A percentile compares a stretch with the other conserved stretches of the same genome.
These are phyloP conservation scores for Penicillium nordicum DNA, from an alignment of 2,329 filamentous ascomycete genomes.

Conservation along the genomic window DNA sequence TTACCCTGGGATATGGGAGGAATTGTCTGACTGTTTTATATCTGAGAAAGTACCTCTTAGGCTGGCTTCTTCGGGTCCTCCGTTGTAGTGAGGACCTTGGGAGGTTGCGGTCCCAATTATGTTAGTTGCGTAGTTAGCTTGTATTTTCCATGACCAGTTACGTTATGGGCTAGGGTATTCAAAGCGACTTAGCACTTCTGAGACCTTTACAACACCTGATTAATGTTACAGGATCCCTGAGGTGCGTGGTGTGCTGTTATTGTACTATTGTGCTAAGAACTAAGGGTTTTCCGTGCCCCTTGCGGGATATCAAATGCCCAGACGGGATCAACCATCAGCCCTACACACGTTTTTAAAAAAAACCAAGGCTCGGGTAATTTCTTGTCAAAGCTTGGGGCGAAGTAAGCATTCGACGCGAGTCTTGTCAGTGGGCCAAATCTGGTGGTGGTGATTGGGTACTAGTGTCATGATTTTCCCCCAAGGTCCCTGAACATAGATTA, in stretches of 20 bases:
- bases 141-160: neutral
- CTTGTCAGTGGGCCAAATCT: slow-evolving; percentile 2
- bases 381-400: slow-evolving; percentile 6
- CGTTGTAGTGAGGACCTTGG: slow-evolving; percentile 20
- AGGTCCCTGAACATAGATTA: slow-evolving; percentile 19
- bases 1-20: neutral
- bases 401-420: slow-evolving; percentile 1
- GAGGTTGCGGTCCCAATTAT: slow-evolving; percentile 10
- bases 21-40: slow-evolving; percentile 7
- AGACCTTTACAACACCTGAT: too few relatives aligned
- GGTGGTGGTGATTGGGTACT: slow-evolving; percentile 12
- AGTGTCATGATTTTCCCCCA: slow-evolving; percentile 13
- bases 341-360: neutral
- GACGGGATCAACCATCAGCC: neutral
- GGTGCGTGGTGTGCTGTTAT: neutral
- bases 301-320: neutral
- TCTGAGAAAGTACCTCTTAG: neutral
- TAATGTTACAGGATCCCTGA: neutral
- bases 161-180: neutral
- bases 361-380: neutral
- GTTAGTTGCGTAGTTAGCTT: neutral
- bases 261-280: neutral
- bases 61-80: slow-evolving; percentile 2
- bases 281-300: neutral
- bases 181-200: fast-evolving